Conservation (phyloP, 345 rosid genomes). For the Hypericum androsaemum region DNA sequence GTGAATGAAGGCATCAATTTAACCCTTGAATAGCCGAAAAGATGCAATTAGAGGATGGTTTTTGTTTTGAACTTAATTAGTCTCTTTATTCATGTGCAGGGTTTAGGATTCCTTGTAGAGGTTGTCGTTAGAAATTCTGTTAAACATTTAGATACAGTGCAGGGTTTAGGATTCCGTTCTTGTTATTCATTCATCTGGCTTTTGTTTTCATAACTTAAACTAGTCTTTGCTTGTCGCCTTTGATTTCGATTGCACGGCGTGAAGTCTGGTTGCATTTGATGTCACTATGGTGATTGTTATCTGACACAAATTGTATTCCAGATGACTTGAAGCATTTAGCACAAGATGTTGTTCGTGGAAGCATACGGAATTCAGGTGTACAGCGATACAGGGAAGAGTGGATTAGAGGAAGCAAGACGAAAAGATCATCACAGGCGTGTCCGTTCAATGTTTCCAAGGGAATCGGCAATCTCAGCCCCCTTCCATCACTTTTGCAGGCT, state of each 20-base stretch:
- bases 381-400: conserved; percentile 46
- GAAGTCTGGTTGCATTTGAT: no score
- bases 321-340: conserved; percentile 65
- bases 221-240: neutral
- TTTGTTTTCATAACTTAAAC: neutral
- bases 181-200: conserved; percentile 1
- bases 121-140: conserved; percentile 48
- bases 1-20: no score
- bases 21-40: no score
- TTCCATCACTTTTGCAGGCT: no score
- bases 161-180: conserved; percentile 36
- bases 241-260: no score
- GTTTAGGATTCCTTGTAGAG: conserved; percentile 63
- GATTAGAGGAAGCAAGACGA: conserved; percentile 71
- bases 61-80: no score
- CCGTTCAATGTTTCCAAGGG: no score
- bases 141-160: conserved; percentile 30
- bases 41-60: no score
- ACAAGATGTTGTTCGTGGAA: conserved; percentile 54
- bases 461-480: no score
- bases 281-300: neutral
- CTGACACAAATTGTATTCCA: conserved; percentile 16
- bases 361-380: conserved; percentile 43
- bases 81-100: conserved; percentile 34
- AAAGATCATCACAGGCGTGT: conserved; percentile 70